phyloP scores from a whole-genome alignment of 1,139 yeast genomes.

The Suhomyces ambrosiae region DNA sequence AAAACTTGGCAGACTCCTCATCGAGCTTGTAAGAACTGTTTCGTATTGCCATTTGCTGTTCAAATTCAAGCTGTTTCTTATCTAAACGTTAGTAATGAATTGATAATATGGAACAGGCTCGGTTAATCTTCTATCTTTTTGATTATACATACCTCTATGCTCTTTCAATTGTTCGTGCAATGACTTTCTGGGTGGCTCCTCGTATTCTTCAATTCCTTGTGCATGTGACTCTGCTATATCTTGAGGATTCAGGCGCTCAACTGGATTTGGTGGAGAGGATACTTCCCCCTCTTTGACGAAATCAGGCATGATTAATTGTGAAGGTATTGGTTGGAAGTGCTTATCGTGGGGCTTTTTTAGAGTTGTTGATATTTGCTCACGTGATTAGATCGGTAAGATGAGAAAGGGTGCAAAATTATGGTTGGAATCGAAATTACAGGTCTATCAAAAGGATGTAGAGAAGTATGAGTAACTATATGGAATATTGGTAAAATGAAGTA shows the following conservation, averaged over 20 bases:
- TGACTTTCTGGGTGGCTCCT: slow-evolving; percentile 15
- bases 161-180: slow-evolving; percentile 20
- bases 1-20: slow-evolving; percentile 22
- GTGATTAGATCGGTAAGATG: no score
- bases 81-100: slow-evolving; percentile 20
- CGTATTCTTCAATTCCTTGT: slow-evolving; percentile 4
- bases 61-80: slow-evolving; percentile 19
- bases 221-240: slow-evolving; percentile 4
- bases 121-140: no score
- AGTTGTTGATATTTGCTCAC: background rate
- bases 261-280: background rate
- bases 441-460: no score
- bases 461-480: no score
- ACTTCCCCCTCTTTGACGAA: slow-evolving; percentile 12
- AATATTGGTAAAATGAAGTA: no score
- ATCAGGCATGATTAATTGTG: slow-evolving; percentile 10
- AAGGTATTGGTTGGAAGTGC: background rate
- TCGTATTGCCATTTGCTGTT: slow-evolving; percentile 17
- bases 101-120: no score
- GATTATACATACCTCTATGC: slow-evolving; percentile 18
- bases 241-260: background rate
- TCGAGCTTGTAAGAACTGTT: slow-evolving; percentile 22
- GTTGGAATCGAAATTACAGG: no score
- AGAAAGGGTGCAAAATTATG: no score
- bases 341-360: background rate